phyloP scores from a whole-genome alignment of 495 filamentous ascomycete species.

The Aspergillus hancockii region DNA sequence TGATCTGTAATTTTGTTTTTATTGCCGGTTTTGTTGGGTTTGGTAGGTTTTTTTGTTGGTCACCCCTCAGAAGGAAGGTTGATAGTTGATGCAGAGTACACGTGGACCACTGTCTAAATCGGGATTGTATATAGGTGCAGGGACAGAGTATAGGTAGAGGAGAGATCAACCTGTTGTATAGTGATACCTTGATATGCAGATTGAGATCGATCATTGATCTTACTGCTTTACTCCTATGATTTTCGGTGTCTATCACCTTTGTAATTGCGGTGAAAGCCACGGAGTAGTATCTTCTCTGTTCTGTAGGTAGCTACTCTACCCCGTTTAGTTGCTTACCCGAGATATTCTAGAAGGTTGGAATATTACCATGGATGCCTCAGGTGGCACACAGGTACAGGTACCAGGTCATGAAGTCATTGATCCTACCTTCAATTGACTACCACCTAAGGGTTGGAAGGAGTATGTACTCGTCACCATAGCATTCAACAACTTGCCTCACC shows the following conservation, averaged over 20 bases:
- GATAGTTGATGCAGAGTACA: not conserved
- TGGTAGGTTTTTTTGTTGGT: not conserved
- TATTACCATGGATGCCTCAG: not conserved
- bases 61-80: not conserved
- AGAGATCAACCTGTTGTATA: too few relatives aligned
- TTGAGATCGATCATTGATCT: too few relatives aligned
- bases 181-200: too few relatives aligned
- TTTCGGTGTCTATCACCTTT: too few relatives aligned
- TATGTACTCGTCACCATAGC: not conserved
- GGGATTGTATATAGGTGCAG: not conserved
- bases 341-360: slow-evolving; percentile 1
- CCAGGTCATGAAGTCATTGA: not conserved
- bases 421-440: not conserved
- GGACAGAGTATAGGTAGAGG: not conserved
- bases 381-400: not conserved
- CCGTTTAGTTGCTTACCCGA: not conserved
- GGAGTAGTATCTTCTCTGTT: too few relatives aligned
- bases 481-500: not conserved
- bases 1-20: slow-evolving; percentile 5
- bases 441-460: not conserved
- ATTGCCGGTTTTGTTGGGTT: not conserved
- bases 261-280: too few relatives aligned
- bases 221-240: too few relatives aligned
- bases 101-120: not conserved
- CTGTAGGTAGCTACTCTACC: not conserved